Conservation (phyloP, 2,329 filamentous ascomycete genomes). For the Xylariaceae sp. region DNA sequence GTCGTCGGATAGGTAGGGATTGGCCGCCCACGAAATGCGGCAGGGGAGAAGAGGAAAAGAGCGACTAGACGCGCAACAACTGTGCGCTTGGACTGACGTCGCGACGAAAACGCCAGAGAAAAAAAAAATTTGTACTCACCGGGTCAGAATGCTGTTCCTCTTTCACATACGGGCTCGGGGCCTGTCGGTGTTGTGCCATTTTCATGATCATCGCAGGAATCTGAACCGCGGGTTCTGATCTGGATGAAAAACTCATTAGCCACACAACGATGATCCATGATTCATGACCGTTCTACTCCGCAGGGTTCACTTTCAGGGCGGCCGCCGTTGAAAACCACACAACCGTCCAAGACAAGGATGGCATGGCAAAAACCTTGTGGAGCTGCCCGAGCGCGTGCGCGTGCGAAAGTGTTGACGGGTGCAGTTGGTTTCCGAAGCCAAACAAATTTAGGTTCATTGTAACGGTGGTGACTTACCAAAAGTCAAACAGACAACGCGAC, state of each 20-base stretch:
- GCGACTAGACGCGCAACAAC: slow-evolving; percentile 3
- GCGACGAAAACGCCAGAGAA: too few relatives aligned
- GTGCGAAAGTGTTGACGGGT: slow-evolving; percentile 8
- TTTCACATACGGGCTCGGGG: slow-evolving; percentile 39
- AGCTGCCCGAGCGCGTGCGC: slow-evolving; percentile 8
- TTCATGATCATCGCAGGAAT: slow-evolving; percentile 38
- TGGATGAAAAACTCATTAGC: slow-evolving; percentile 12
- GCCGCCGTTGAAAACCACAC: too few relatives aligned
- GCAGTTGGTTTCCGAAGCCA: too few relatives aligned
- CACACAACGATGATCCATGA: slow-evolving; percentile 26
- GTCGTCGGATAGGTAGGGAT: not conserved
- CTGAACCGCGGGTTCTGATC: slow-evolving; percentile 9
- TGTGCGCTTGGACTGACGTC: too few relatives aligned
- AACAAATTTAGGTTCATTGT: too few relatives aligned
- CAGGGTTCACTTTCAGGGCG: slow-evolving; percentile 12
- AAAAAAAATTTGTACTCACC: slow-evolving; percentile 34
- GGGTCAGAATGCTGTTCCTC: slow-evolving; percentile 40
- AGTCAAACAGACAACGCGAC: too few relatives aligned
- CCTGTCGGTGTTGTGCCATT: slow-evolving; percentile 45
- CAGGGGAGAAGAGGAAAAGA: slow-evolving; percentile 4
- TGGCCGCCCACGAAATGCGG: not conserved
- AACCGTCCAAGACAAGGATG: slow-evolving; percentile 19
- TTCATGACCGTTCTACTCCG: slow-evolving; percentile 5
- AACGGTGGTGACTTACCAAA: too few relatives aligned
- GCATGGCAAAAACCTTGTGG: slow-evolving; percentile 9